A percentile compares a stretch with the other conserved stretches of the same genome.
Evolutionary conservation across 352 stramenopile species (phyloP).

Genomic region (Phytopythium oedochilum): DNA sequence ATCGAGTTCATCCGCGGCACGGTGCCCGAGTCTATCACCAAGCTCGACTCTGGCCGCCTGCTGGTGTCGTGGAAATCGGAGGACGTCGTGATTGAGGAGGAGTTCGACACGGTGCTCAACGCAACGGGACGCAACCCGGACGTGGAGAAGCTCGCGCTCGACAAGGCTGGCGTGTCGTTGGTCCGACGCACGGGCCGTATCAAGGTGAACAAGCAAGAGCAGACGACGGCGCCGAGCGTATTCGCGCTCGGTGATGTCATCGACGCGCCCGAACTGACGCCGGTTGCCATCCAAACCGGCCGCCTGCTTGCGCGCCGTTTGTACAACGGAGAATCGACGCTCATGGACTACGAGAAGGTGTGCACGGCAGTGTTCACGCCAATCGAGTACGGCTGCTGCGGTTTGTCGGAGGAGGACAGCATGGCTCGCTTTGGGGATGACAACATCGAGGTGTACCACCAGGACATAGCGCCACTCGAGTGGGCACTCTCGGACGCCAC

Average conservation of each 20-base stretch:
- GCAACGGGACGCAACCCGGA: conserved; percentile 93
- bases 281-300: conserved; percentile 96
- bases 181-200: conserved; percentile 93
- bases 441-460: conserved; percentile 95
- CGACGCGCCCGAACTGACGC: conserved; percentile 96
- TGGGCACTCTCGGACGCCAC: conserved; percentile 80
- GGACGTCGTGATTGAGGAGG: conserved; percentile 60
- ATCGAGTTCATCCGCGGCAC: conserved; percentile 91
- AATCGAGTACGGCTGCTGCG: conserved; percentile 96
- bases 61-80: conserved; percentile 78
- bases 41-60: conserved; percentile 80
- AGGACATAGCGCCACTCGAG: conserved; percentile 95
- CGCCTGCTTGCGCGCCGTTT: conserved; percentile 89
- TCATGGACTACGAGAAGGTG: conserved; percentile 94
- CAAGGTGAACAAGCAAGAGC: conserved; percentile 79
- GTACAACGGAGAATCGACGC: conserved; percentile 70
- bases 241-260: conserved; percentile 98
- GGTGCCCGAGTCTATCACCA: conserved; percentile 91
- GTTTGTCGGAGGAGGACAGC: conserved; percentile 95
- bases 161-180: conserved; percentile 83
- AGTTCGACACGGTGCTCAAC: conserved; percentile 97
- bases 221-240: conserved; percentile 94
- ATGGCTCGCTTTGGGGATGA: conserved; percentile 86
- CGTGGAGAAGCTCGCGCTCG: conserved; percentile 86
- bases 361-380: conserved; percentile 95